Base-by-base conservation (phyloP, 2,329 filamentous ascomycete species). In the Fusarium sp. region DNA sequence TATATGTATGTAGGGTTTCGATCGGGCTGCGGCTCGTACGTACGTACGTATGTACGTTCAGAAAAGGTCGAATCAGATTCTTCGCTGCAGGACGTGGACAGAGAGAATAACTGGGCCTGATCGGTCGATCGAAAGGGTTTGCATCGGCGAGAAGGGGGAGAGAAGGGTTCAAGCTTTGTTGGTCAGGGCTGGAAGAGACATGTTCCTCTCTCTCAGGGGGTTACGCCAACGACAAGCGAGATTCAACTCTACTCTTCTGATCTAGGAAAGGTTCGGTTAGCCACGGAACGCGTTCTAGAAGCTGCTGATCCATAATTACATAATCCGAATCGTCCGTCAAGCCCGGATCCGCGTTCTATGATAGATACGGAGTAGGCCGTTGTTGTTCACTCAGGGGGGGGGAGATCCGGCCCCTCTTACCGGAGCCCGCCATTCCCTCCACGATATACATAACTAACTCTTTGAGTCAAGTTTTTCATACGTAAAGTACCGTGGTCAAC, bases 211-310 rank as follows among this genome's bases (percentile, higher is more conserved):
- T 29, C 27, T 62, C 43, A 58, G 53, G 60, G 49, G 29, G 13
- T 19, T 19, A 19, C 19, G 19, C 31, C 29, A 36, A 36, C 15
- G 15, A 6, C 21, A 14, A 33, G 42, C 43, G 35, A 37, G 35
- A 44, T 44, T 44, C 44, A 33, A 29, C 23, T 8, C 8, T 5
- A 13, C 44, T 42, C 35, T 50, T 58, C 37, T 44, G 35, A 19
- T 25, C 39, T 64, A 61, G 61, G 47, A 62, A 65, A 65, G 62
- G 52, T 33, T 51, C 61, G 61, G 61, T 21, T 65, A 57, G 47
- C 44, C 14, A 45, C 42, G 42, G 53, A 57, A 51, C 38, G 13
- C 15, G 50, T 37, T 64, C 60, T 55, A 50, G 60, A 63, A 63
- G 60, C 25, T 13, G 45, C 21, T 6, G 52, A 46, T 65, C 61